Conservation (phyloP, 2,329 filamentous ascomycete species). For the Davidsoniella virescens region DNA sequence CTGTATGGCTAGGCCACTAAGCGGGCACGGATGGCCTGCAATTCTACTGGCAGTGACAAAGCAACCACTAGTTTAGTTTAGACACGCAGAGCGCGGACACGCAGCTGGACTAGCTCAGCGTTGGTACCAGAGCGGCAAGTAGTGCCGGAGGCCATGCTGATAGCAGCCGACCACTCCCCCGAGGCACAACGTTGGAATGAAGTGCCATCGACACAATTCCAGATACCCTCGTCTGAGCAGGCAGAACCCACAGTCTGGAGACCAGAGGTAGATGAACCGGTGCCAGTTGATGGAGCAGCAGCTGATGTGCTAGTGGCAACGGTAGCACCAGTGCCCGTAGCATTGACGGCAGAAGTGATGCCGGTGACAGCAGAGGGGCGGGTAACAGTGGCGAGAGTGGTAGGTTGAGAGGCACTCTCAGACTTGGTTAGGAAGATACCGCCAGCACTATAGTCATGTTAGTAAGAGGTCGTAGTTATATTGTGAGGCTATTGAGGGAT, state of each 20-base stretch:
- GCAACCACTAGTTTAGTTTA: not conserved
- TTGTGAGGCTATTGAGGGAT: not conserved
- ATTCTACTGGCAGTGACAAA: no score
- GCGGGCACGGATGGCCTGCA: not conserved
- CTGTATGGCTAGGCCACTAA: not conserved
- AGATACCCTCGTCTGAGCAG: constrained; percentile 38
- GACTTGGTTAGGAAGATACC: constrained; percentile 25
- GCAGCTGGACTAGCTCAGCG: constrained; percentile 4
- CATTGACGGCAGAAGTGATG: constrained; percentile 17
- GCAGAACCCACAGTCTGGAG: constrained; percentile 23
- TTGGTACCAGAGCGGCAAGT: constrained; percentile 25
- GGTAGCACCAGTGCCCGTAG: constrained; percentile 13
- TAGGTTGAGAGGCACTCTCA: constrained; percentile 13
- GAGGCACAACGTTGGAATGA: constrained; percentile 48
- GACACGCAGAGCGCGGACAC: not conserved
- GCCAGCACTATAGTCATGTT: constrained; percentile 20
- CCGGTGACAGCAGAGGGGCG: constrained; percentile 23
- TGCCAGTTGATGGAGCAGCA: constrained; percentile 14
- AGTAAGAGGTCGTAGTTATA: not conserved
- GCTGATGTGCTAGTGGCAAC: constrained; percentile 17
- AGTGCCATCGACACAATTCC: constrained; percentile 38
- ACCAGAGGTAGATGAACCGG: constrained; percentile 15
- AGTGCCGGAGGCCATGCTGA: constrained; percentile 37
- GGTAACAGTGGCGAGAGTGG: constrained; percentile 17
- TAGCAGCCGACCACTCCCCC: constrained; percentile 34